phyloP scores from a whole-genome alignment of 78 protist genomes.

The Cavenderia fasciculata region DNA sequence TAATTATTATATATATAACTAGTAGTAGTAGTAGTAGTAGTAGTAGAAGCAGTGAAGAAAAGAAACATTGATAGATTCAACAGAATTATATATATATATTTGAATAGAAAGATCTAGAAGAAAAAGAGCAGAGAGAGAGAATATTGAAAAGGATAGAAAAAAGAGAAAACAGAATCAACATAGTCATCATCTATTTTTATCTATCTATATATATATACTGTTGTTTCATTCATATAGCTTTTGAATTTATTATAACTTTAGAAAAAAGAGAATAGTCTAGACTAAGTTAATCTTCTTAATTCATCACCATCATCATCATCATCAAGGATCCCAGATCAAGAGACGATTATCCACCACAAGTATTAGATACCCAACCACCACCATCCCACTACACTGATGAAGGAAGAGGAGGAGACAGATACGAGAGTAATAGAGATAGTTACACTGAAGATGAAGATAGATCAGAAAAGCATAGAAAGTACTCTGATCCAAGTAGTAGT shows the following conservation, averaged over 20 bases:
- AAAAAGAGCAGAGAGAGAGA: neutral
- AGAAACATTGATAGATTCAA: neutral
- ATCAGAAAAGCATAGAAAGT: conserved; percentile 15
- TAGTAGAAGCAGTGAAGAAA: too few species aligned
- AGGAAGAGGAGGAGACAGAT: neutral
- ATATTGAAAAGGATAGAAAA: neutral
- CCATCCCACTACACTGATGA: neutral
- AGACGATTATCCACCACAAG: conserved; percentile 11
- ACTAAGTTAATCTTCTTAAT: neutral
- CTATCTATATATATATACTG: conserved; percentile 2
- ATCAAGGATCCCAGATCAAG: conserved; percentile 29
- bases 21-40: neutral
- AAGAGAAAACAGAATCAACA: neutral
- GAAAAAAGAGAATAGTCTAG: neutral
- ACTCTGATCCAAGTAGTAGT: too few species aligned
- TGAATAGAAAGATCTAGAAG: too few species aligned
- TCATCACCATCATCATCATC: neutral
- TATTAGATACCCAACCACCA: neutral
- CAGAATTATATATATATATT: too few species aligned
- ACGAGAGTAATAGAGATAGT: neutral
- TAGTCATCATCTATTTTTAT: neutral
- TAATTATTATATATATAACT: neutral
- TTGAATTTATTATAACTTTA: too few species aligned
- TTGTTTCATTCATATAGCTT: too few species aligned
- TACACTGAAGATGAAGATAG: neutral